Conservation (phyloP, 1,284 basidiomycete species). For the Hemileia vastatrix region DNA sequence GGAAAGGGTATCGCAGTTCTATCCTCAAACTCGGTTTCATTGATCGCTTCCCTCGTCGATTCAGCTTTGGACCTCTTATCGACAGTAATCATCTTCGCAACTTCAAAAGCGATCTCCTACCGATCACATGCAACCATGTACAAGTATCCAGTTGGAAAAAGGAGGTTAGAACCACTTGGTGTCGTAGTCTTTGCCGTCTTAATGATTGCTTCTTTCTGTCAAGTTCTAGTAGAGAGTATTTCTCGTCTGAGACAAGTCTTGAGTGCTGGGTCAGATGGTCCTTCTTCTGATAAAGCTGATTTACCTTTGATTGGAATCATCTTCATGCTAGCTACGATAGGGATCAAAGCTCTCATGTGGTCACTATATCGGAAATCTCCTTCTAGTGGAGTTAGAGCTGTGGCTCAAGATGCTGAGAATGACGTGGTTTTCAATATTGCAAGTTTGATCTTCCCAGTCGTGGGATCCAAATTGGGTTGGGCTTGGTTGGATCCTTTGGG, state of each 20-base stretch:
- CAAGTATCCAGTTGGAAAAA: constrained; percentile 43
- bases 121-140: constrained; percentile 38
- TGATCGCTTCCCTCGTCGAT: constrained; percentile 41
- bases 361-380: constrained; percentile 36
- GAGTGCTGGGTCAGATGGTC: constrained; percentile 9
- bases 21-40: no score
- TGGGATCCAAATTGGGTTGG: constrained; percentile 34
- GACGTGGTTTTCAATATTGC: constrained; percentile 42
- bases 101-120: constrained; percentile 37
- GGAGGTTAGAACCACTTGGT: constrained; percentile 40
- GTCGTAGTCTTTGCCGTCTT: constrained; percentile 42
- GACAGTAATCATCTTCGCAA: constrained; percentile 42
- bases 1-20: no score
- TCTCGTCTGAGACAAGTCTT: constrained; percentile 31
- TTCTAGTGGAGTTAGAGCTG: constrained; percentile 36
- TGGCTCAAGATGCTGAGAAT: constrained; percentile 42
- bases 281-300: constrained; percentile 21
- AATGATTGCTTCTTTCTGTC: constrained; percentile 41
- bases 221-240: constrained; percentile 39
- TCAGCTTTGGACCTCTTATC: constrained; percentile 40
- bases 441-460: constrained; percentile 39
- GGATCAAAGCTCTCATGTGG: constrained; percentile 43
- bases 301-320: constrained; percentile 37
- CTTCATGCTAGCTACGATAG: constrained; percentile 42
- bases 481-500: constrained; percentile 40